Base-by-base conservation (phyloP, 345 rosid species). In the Rhizophora apiculata region DNA sequence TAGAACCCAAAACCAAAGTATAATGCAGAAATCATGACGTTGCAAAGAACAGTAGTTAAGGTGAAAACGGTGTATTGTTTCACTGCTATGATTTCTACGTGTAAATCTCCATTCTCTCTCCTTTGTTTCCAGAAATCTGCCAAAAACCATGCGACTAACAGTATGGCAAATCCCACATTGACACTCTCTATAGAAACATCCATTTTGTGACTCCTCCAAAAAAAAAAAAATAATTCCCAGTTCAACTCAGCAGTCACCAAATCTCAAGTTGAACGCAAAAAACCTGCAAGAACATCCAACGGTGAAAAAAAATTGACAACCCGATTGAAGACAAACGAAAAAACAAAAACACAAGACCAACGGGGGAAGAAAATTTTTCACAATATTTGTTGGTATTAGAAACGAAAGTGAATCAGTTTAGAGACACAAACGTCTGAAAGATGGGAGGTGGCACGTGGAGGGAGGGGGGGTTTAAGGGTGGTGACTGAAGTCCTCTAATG, bases 1-100 rank as follows among this genome's bases (percentile, higher is more conserved):
- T 54, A 73, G 58, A 79, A 55, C 59, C 83, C 76, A 70, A 82
- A 81, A 69, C 78, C 75, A 62, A 84, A 22, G 65, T 82, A 70
- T 10, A 80, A 30, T 21, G 54, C 7, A 10, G 67, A 75, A 64
- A 87, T 68, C 18, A 72, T 30, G 52, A 78, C 43, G 74, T 58
- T 85, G 54, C 68, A 74, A 10, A 82, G 37, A 36, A 80, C 66
- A 63, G 69, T 59, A 27, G 70, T 30, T 21, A 26, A 15, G 5
- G 55, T 37, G n/a, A 27, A 76, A 43, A 66, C 27, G 2, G 37
- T 9, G 1, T 61, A 51, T 36, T 18, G 59, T 21, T 63, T 48
- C 9, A 20, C 70, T 36, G 39, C 63, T 64, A 70, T 22, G 4
- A 39, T 51, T 6, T 32, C 37, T 31, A 56, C 58, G 53, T 53